Base-by-base conservation (phyloP, 345 rosid species). In the Pugionium cornutum region DNA sequence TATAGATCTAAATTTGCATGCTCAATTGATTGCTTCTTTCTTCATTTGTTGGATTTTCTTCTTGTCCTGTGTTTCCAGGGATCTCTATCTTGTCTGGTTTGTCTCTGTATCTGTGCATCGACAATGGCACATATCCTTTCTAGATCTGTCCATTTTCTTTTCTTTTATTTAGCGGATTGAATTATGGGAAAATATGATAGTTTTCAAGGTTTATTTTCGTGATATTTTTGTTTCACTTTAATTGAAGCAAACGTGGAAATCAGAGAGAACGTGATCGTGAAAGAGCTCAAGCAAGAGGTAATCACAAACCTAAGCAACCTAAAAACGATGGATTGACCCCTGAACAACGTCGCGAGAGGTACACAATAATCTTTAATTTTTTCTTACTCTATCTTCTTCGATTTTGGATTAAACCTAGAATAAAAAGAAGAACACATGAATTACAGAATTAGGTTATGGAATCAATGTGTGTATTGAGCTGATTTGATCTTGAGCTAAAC, bases 301-400 rank as follows among this genome's bases (percentile, higher is more conserved):
- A 70, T 7, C 50, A 68, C n/a, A 81, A 83, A 49, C 30, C 75
- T 48, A 75, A 58, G 67, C 64, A 78, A 58, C 53, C 35, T n/a
- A 85, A 82, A 43, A 81, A 54, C 55, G 86, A 85, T 56, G 88
- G 91, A 0, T 79, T 89, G 74, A 89, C 89, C 25, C 88, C 94
- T 6, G 88, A 89, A 54, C 97, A 89, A 78, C 86, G 94, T 47
- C 91, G 91, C 1, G 91, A 87, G 61, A 83, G 88, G 91, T 87
- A 29, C 5, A 9, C 59, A 18, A 18, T 6, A 53, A 59, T 58
- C 50, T 31, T 51, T 36, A 4, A 2, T 54, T 26, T 11, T 62
- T 2, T 26, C 11, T 8, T 32, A 1, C 3, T 54, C 4, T 35
- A 37, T 36, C 2, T 28, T 56, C n/a, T 4, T 11, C 11, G 4